Conservation (phyloP, 148 eudicot species). For the Rhododendron williamsianum region DNA sequence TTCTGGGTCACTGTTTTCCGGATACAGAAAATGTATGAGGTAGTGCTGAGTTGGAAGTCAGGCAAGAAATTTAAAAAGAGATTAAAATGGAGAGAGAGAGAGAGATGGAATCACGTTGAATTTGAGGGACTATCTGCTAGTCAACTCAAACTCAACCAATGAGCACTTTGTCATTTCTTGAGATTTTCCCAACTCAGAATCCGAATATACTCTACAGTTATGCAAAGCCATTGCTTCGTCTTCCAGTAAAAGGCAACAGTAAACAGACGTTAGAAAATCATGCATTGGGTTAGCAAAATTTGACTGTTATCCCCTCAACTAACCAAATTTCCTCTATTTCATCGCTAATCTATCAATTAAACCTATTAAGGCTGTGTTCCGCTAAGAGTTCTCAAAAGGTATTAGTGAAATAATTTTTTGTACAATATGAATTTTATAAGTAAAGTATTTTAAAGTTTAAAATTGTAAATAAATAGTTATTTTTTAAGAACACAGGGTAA, state of each 20-base stretch:
- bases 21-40: not conserved
- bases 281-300: not conserved
- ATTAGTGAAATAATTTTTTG: no score
- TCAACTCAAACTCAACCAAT: conserved; percentile 2
- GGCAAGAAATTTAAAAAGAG: not conserved
- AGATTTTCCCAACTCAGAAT: not conserved
- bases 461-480: no score
- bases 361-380: no score
- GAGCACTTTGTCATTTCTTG: not conserved
- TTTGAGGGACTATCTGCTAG: not conserved
- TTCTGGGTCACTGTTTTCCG: not conserved
- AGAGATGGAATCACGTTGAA: not conserved
- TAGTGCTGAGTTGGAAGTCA: not conserved
- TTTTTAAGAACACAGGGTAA: no score
- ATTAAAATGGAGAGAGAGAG: not conserved
- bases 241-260: not conserved
- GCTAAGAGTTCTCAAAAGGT: no score
- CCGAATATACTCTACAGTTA: not conserved
- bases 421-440: no score
- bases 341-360: not conserved
- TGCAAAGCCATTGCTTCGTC: not conserved
- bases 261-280: not conserved
- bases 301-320: not conserved
- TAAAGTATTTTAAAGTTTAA: no score
- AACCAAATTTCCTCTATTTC: not conserved